Evolutionary conservation across 2,329 filamentous ascomycete genomes (phyloP).

Genomic region (Coleophoma crateriformis): DNA sequence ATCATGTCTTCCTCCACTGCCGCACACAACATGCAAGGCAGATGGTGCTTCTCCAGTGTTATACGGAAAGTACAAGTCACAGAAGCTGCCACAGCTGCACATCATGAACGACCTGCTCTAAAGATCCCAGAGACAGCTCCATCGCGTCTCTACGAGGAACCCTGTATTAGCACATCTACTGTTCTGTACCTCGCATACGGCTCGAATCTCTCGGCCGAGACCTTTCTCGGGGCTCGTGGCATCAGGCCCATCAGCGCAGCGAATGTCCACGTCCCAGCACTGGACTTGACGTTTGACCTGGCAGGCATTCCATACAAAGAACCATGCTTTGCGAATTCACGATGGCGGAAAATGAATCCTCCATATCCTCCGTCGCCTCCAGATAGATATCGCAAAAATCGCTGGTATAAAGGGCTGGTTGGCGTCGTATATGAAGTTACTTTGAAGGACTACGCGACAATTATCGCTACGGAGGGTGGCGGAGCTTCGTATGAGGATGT

Average conservation of each 20-base stretch:
- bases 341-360: slow-evolving; percentile 30
- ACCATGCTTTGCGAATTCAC: slow-evolving; percentile 88
- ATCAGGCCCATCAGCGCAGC: slow-evolving; percentile 77
- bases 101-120: background rate
- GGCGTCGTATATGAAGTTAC: slow-evolving; percentile 97
- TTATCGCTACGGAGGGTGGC: slow-evolving; percentile 87
- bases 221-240: slow-evolving; percentile 71
- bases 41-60: background rate
- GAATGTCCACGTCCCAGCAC: slow-evolving; percentile 74
- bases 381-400: slow-evolving; percentile 42
- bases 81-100: background rate
- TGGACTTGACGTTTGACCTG: slow-evolving; percentile 79
- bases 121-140: slow-evolving; percentile 8
- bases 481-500: slow-evolving; percentile 82
- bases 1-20: background rate
- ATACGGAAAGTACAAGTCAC: no score
- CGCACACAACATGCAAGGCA: background rate
- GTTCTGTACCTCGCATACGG: slow-evolving; percentile 85
- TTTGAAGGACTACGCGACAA: slow-evolving; percentile 70
- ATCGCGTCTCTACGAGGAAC: slow-evolving; percentile 6
- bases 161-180: slow-evolving; percentile 30
- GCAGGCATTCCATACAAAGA: slow-evolving; percentile 81
- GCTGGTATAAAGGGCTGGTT: slow-evolving; percentile 77
- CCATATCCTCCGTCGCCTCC: slow-evolving; percentile 7
- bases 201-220: slow-evolving; percentile 77